Conservation (phyloP, 495 filamentous ascomycete genomes). For the Diplogelasinospora grovesii region DNA sequence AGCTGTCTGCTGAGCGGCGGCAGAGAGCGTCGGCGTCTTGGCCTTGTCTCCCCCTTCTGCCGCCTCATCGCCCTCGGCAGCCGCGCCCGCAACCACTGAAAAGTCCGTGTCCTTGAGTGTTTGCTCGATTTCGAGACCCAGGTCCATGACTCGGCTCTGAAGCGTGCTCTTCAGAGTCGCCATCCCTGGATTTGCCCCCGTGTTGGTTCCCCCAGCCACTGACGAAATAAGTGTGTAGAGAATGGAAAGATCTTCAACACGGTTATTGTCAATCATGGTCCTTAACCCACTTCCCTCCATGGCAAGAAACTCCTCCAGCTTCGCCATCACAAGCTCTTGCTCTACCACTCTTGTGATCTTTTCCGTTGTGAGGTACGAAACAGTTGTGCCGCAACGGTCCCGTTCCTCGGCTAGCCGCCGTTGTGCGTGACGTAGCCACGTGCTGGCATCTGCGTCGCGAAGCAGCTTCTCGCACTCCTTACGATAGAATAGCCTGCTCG, state of each 20-base stretch:
- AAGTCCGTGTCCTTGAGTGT: constrained; percentile 47
- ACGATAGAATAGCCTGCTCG: constrained; percentile 68
- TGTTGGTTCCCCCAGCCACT: constrained; percentile 72
- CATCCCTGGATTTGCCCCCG: no score
- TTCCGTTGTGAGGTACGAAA: constrained; percentile 59
- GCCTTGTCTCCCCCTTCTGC: constrained; percentile 41
- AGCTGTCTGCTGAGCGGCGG: constrained; percentile 54
- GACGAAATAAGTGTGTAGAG: constrained; percentile 71
- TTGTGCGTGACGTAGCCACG: constrained; percentile 73
- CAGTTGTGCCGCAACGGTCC: constrained; percentile 70
- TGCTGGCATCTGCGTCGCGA: constrained; percentile 68
- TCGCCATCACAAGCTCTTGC: constrained; percentile 64
- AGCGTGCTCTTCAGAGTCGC: constrained; percentile 66
- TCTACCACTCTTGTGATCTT: constrained; percentile 79
- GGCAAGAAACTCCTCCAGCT: constrained; percentile 73
- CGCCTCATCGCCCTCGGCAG: constrained; percentile 43
- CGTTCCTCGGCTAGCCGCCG: constrained; percentile 72
- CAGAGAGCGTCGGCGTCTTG: constrained; percentile 33
- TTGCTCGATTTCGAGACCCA: constrained; percentile 77
- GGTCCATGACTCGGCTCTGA: constrained; percentile 65
- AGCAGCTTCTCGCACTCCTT: constrained; percentile 67
- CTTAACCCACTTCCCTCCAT: constrained; percentile 78
- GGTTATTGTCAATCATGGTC: constrained; percentile 88
- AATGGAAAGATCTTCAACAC: constrained; percentile 63
- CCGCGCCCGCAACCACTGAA: constrained; percentile 36